Evolutionary conservation across 148 eudicot genomes (phyloP).

Genomic region (Cornus suecica): DNA sequence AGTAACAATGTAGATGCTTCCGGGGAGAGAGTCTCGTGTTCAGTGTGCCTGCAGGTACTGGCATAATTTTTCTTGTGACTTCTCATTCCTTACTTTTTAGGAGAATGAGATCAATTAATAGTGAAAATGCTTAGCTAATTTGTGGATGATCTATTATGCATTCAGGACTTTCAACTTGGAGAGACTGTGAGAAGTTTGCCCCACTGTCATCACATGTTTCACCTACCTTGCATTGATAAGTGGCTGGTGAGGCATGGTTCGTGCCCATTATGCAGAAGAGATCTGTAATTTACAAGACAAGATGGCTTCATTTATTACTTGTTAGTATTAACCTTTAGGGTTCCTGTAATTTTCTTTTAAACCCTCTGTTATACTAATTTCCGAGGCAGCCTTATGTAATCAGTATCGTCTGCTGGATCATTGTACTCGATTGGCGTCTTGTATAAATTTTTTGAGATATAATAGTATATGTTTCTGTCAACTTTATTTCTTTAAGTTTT

Average conservation of each 20-base stretch:
- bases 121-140: not conserved
- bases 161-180: constrained; percentile 90
- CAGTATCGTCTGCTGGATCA: not conserved
- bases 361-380: not conserved
- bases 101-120: not conserved
- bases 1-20: constrained; percentile 66
- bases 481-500: not conserved
- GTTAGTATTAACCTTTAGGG: constrained; percentile 8
- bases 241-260: constrained; percentile 93
- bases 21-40: constrained; percentile 82
- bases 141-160: not conserved
- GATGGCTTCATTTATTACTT: not conserved
- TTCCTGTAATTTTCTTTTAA: not conserved
- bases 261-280: constrained; percentile 95
- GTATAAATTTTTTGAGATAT: constrained; percentile 13
- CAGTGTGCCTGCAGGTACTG: constrained; percentile 92
- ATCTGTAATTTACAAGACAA: constrained; percentile 9
- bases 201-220: constrained; percentile 90
- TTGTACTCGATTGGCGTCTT: not conserved
- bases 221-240: constrained; percentile 93
- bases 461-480: not conserved
- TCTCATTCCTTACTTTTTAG: not conserved
- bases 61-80: not conserved
- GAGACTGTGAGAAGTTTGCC: constrained; percentile 86
- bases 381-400: constrained; percentile 9